Evolutionary conservation across 1,284 basidiomycete species (phyloP).

Genomic region (Cutaneotrichosporon curvatum): DNA sequence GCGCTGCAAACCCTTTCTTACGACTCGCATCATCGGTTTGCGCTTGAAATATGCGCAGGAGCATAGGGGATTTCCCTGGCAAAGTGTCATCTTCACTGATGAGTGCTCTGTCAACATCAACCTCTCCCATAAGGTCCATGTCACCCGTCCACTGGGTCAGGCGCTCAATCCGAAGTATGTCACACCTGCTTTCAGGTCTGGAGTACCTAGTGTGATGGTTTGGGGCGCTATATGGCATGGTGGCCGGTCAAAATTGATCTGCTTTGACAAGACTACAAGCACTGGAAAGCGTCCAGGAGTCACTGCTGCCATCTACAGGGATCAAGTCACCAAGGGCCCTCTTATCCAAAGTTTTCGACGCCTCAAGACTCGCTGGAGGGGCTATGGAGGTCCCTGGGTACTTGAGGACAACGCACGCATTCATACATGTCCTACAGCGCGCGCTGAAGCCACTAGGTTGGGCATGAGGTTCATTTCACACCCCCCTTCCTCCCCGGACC

Average conservation of each 20-base stretch:
- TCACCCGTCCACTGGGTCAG: conserved; percentile 9
- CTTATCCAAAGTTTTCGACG: conserved; percentile 10
- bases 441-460: background rate
- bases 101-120: conserved; percentile 10
- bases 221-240: conserved; percentile 20
- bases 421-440: conserved; percentile 5
- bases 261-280: conserved; percentile 7
- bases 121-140: conserved; percentile 5
- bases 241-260: conserved; percentile 9
- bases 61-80: conserved; percentile 1
- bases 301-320: conserved; percentile 14
- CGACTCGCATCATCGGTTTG: background rate
- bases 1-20: conserved; percentile 10
- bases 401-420: conserved; percentile 15
- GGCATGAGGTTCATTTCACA: conserved; percentile 11
- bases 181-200: conserved; percentile 2
- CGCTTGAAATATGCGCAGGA: conserved; percentile 6
- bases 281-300: conserved; percentile 12
- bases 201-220: conserved; percentile 8
- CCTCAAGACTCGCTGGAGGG: conserved; percentile 9
- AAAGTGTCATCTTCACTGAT: conserved; percentile 14
- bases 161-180: conserved; percentile 5
- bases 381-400: conserved; percentile 11
- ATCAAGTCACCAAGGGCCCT: conserved; percentile 17
- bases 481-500: conserved; percentile 20